A percentile compares a stretch with the other conserved stretches of the same genome.
phyloP scores from a whole-genome alignment of 1,139 yeast species.

The Diutina ranongensis region DNA sequence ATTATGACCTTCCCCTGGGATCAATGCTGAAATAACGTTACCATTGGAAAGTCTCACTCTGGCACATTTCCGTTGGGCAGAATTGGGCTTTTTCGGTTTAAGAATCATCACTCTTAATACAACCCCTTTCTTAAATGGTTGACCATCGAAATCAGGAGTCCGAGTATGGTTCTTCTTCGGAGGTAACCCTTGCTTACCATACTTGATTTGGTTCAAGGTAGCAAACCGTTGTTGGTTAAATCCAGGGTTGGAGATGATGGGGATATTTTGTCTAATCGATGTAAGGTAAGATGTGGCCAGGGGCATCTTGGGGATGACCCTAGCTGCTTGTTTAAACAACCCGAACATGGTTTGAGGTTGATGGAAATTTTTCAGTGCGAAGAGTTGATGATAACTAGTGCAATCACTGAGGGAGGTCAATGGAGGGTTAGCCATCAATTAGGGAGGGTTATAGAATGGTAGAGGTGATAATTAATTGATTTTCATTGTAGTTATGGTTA shows the following conservation, averaged over 20 bases:
- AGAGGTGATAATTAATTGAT: too few relatives aligned
- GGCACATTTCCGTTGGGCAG: constrained; percentile 94
- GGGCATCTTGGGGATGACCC: background rate
- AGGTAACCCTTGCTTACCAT: constrained; percentile 51
- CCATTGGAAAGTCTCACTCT: constrained; percentile 92
- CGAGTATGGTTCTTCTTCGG: constrained; percentile 34
- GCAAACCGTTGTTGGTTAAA: constrained; percentile 30
- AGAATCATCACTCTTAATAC: constrained; percentile 90
- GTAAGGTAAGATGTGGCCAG: constrained; percentile 8
- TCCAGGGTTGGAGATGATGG: constrained; percentile 13
- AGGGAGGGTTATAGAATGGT: too few relatives aligned
- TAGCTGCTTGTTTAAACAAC: background rate
- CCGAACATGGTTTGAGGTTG: constrained; percentile 2
- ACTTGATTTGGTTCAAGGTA: constrained; percentile 61
- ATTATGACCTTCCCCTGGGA: constrained; percentile 98
- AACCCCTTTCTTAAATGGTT: constrained; percentile 87
- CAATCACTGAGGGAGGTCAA: too few relatives aligned
- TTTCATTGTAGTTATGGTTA: too few relatives aligned
- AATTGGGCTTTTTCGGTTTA: constrained; percentile 96
- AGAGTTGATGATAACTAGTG: background rate
- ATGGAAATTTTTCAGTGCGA: background rate
- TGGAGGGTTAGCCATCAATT: too few relatives aligned
- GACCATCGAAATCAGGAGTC: constrained; percentile 72
- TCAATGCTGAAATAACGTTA: constrained; percentile 78
- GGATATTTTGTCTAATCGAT: constrained; percentile 9